Evolutionary conservation across 2,329 filamentous ascomycete species (phyloP), one percentile per base, ranked within the genome.

Genomic region (Paraphoma sp.): DNA sequence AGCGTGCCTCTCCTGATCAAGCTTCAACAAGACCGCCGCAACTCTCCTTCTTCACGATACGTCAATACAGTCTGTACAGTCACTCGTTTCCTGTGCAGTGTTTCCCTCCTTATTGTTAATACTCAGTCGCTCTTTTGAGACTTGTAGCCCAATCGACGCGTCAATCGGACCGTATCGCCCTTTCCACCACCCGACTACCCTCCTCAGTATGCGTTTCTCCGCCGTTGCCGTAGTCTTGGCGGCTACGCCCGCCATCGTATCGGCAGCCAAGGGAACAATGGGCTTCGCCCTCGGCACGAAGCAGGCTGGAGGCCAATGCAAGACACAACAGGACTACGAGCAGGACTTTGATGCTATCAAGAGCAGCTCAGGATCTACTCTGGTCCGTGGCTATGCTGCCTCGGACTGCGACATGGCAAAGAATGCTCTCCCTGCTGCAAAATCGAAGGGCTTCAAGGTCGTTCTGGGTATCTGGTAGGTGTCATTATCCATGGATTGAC

Each of bases 281-380:
- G 89, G 89, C 49, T 89, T 89, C 69, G 83, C 88, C 12, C 80
- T 91, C 11, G 89, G 89, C 57, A 85, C 87, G 67, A 87, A 89
- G 73, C 84, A 84, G 62, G 53, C 82, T 23, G 84, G 87, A 17
- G 71, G 70, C n/a, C 44, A 72, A 41, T 91, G 89, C 83, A 91
- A 91, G 78, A 77, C 77, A 38, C 78, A 81, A 43, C 70, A 76
- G 45, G 88, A 91, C 75, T 91, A 89, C 75, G 82, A 86, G 65
- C 79, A 78, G 48, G 89, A 91, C 73, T 89, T 91, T 73, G 82
- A 86, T 53, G 82, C 84, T 48, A 81, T 91, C 68, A 81, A 82
- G 64, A 70, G 74, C 48, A 71, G 81, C 46, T 80, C 84, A 31
- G 80, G 77, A 54, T 76, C 80, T 41, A 85, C 79, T 36, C 65